Percentiles rank a stretch among this genome's conserved stretches.
phyloP scores from a whole-genome alignment of 306 rosid species.

The Potentilla sterilis region DNA sequence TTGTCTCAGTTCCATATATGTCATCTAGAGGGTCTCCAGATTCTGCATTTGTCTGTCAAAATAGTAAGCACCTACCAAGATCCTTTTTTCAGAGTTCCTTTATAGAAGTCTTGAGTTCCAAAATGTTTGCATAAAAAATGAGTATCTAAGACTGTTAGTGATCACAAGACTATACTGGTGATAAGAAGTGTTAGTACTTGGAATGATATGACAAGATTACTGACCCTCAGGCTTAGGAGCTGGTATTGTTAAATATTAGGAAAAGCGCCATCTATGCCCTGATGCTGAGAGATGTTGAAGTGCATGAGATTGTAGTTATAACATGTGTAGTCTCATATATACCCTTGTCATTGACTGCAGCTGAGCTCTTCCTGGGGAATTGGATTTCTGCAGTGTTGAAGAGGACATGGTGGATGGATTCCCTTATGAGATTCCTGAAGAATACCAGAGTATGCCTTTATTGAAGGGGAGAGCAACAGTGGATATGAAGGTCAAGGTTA shows the following conservation, averaged over 20 bases:
- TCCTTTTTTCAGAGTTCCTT: background rate
- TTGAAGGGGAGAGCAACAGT: conserved; percentile 95
- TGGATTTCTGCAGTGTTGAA: conserved; percentile 99
- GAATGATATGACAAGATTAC: background rate
- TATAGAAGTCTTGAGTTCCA: background rate
- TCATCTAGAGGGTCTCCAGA: too few species aligned
- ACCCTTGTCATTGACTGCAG: conserved; percentile 99
- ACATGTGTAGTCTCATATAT: conserved; percentile 62
- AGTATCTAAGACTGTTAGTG: background rate
- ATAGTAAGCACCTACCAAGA: background rate
- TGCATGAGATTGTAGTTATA: conserved; percentile 18
- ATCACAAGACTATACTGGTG: background rate
- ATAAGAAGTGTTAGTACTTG: background rate
- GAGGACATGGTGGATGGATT: conserved; percentile 98
- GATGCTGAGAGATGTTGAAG: background rate
- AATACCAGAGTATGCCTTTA: conserved; percentile 77
- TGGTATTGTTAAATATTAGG: background rate
- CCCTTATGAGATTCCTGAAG: conserved; percentile 88
- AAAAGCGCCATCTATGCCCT: background rate
- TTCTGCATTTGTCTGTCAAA: background rate
- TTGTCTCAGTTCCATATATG: background rate
- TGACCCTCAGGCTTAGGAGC: background rate
- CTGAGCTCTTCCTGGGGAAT: conserved; percentile 99
- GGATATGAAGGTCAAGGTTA: conserved; percentile 98
- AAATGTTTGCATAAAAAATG: background rate